Evolutionary conservation across 441 rosid species (phyloP).

Genomic region (Macaranga tanarius): DNA sequence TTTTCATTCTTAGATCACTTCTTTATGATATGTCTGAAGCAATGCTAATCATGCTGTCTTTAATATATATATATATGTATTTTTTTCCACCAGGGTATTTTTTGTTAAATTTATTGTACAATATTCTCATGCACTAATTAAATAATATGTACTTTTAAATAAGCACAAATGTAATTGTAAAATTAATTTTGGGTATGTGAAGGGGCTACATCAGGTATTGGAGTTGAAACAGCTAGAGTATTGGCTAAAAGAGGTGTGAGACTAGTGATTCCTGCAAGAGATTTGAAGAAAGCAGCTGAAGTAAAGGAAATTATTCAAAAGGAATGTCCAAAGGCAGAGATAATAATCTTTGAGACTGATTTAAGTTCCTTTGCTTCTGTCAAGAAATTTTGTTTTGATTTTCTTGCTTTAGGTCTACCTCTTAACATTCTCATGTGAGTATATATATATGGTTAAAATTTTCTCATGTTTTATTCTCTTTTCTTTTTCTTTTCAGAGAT

Average conservation of each 20-base stretch:
- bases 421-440: constrained; percentile 88
- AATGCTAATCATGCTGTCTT: background rate
- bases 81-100: background rate
- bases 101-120: background rate
- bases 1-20: background rate
- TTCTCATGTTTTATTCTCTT: background rate
- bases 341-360: constrained; percentile 63
- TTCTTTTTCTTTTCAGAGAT: background rate
- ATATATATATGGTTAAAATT: background rate
- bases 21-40: constrained; percentile 1
- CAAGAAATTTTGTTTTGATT: constrained; percentile 58
- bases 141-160: background rate
- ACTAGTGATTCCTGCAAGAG: constrained; percentile 77
- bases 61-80: background rate
- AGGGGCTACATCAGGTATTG: constrained; percentile 97
- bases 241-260: constrained; percentile 78
- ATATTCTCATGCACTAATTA: background rate
- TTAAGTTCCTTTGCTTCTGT: constrained; percentile 82
- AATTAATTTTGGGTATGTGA: background rate
- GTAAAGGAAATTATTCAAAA: constrained; percentile 52
- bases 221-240: constrained; percentile 82
- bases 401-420: constrained; percentile 67
- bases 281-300: constrained; percentile 62
- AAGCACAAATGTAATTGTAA: background rate
- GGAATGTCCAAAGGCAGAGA: constrained; percentile 62